A percentile compares a stretch with the other conserved stretches of the same genome.
These are phyloP conservation scores for Fragaria ananassa DNA, from an alignment of 306 rosid genomes.

Conservation along the genomic window DNA sequence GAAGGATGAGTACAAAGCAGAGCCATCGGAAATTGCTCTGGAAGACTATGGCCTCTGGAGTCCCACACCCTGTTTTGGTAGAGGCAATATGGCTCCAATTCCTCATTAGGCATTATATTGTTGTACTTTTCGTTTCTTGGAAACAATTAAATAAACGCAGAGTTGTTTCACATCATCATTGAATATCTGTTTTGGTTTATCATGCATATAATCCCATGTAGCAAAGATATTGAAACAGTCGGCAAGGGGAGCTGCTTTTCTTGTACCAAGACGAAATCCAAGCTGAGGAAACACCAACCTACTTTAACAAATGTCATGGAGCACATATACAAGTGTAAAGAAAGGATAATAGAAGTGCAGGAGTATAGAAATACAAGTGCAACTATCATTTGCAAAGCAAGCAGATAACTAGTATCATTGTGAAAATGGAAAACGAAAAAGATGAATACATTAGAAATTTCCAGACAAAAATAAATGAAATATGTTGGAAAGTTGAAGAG, in stretches of 20 bases:
- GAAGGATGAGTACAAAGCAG: not conserved
- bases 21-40: conserved; percentile 9
- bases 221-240: not conserved
- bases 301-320: not conserved
- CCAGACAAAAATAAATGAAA: not conserved
- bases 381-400: not conserved
- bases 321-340: not conserved
- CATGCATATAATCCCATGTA: not conserved
- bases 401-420: not conserved
- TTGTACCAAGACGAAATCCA: not conserved
- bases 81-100: conserved; percentile 42
- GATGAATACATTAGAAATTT: not conserved
- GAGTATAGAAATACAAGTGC: not conserved
- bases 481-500: not conserved
- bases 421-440: not conserved
- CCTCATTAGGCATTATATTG: conserved; percentile 35
- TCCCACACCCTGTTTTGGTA: conserved; percentile 42
- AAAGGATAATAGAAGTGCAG: not conserved
- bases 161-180: not conserved
- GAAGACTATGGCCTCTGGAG: conserved; percentile 44
- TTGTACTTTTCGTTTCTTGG: not conserved
- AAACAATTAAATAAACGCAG: not conserved
- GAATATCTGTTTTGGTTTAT: not conserved
- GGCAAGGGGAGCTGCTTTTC: not conserved
- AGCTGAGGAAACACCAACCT: not conserved